These are phyloP conservation scores for Hyphopichia wangnamkhiaoensis DNA, from an alignment of 1,139 yeast genomes.

Conservation along the genomic window DNA sequence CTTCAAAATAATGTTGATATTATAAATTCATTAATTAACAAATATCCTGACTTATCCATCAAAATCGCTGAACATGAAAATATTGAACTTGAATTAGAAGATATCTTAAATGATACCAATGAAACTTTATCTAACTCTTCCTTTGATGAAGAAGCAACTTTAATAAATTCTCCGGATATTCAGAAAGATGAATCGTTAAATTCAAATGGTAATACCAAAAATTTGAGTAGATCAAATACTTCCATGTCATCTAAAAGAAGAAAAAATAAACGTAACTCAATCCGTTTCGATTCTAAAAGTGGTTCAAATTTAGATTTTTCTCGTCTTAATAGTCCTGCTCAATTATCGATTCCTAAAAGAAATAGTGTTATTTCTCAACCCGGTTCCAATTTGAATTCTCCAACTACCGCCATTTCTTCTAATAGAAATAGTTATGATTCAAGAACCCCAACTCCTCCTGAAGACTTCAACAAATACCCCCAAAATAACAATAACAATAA, in stretches of 20 bases:
- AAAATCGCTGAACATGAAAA: slow-evolving; percentile 29
- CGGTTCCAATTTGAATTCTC: slow-evolving; percentile 9
- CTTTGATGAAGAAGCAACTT: slow-evolving; percentile 40
- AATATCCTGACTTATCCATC: slow-evolving; percentile 40
- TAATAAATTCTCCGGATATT: slow-evolving; percentile 28
- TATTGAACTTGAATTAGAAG: slow-evolving; percentile 35
- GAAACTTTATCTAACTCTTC: slow-evolving; percentile 34
- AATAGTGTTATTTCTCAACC: slow-evolving; percentile 6
- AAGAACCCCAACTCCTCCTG: slow-evolving; percentile 32
- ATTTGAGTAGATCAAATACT: slow-evolving; percentile 25
- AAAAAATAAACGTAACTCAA: slow-evolving; percentile 34
- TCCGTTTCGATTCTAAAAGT: slow-evolving; percentile 26
- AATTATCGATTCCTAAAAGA: slow-evolving; percentile 23
- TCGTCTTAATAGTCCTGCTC: slow-evolving; percentile 19
- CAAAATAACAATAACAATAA: slow-evolving; percentile 7
- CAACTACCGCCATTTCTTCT: background rate
- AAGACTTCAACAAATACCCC: slow-evolving; percentile 9
- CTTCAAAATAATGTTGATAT: slow-evolving; percentile 35
- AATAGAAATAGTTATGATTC: slow-evolving; percentile 14
- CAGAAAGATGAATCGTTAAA: slow-evolving; percentile 8
- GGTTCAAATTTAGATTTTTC: slow-evolving; percentile 20
- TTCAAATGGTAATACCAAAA: slow-evolving; percentile 6
- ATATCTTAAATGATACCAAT: slow-evolving; percentile 34
- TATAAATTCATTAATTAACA: slow-evolving; percentile 29
- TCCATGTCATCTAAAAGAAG: slow-evolving; percentile 28